Evolutionary conservation across 2,329 filamentous ascomycete genomes (phyloP).

Genomic region (Aspergillus japonicus): DNA sequence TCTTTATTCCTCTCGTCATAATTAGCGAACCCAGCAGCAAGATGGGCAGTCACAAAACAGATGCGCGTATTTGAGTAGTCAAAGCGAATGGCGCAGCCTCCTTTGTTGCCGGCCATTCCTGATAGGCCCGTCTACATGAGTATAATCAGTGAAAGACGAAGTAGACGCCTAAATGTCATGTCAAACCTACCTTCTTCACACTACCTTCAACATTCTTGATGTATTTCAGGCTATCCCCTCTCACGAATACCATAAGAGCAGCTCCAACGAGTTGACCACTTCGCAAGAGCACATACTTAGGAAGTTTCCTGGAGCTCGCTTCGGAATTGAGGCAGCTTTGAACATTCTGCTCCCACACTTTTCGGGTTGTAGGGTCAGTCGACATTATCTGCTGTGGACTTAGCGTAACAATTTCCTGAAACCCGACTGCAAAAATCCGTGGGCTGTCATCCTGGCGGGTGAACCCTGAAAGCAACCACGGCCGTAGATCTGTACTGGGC

Average conservation of each 20-base stretch:
- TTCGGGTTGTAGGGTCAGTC: constrained; percentile 82
- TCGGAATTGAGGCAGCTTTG: constrained; percentile 72
- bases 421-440: constrained; percentile 84
- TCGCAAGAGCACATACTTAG: constrained; percentile 83
- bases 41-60: constrained; percentile 93
- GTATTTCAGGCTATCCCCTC: constrained; percentile 68
- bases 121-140: constrained; percentile 71
- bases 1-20: constrained; percentile 95
- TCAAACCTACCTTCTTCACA: constrained; percentile 70
- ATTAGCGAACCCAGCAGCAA: constrained; percentile 93
- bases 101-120: constrained; percentile 97
- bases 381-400: constrained; percentile 99
- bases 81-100: constrained; percentile 91
- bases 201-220: constrained; percentile 98
- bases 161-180: constrained; percentile 31
- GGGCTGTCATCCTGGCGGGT: constrained; percentile 62
- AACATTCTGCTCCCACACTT: constrained; percentile 83
- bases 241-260: constrained; percentile 88
- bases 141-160: not conserved
- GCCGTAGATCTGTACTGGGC: constrained; percentile 72
- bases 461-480: constrained; percentile 73
- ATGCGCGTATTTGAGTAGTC: constrained; percentile 91
- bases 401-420: constrained; percentile 97
- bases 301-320: constrained; percentile 62
- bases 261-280: constrained; percentile 94